Evolutionary conservation across 2,329 filamentous ascomycete genomes (phyloP).

Genomic region (Amauroascus verrucosus): DNA sequence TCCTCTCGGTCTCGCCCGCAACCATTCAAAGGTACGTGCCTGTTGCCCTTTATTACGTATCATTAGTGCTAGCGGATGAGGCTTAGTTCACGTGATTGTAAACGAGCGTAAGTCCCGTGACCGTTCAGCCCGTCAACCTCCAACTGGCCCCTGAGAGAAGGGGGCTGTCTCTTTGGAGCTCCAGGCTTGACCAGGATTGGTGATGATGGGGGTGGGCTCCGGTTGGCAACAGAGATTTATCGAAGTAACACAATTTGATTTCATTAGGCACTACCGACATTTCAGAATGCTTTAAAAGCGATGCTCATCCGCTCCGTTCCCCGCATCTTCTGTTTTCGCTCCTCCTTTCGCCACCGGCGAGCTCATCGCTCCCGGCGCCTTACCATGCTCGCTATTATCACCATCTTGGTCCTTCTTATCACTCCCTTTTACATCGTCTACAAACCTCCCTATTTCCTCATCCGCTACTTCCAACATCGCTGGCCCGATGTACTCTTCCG

Average conservation of each 20-base stretch:
- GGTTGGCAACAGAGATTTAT: not conserved
- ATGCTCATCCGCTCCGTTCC: conserved; percentile 6
- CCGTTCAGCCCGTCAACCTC: no score
- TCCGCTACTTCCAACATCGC: conserved; percentile 57
- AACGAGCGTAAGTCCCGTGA: no score
- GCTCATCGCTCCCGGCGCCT: not conserved
- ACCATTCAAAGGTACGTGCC: not conserved
- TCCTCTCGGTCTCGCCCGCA: conserved; percentile 4
- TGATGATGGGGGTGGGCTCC: not conserved
- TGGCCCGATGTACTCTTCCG: conserved; percentile 77
- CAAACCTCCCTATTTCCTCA: conserved; percentile 64
- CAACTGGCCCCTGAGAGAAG: no score
- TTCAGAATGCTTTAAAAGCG: not conserved
- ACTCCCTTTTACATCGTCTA: conserved; percentile 60
- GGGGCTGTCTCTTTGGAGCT: not conserved
- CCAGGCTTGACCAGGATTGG: not conserved
- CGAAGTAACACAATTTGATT: no score
- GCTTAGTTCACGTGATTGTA: conserved; percentile 2
- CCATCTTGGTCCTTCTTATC: conserved; percentile 5
- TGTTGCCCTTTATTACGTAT: conserved; percentile 1
- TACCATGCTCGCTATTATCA: conserved; percentile 7
- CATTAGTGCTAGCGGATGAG: not conserved
- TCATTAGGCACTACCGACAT: no score
- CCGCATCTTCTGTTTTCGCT: conserved; percentile 4
- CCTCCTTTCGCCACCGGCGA: conserved; percentile 6